A percentile compares a stretch with the other conserved stretches of the same genome.
Evolutionary conservation across 352 stramenopile species (phyloP).

Genomic region (Phytophthora sansomeana): DNA sequence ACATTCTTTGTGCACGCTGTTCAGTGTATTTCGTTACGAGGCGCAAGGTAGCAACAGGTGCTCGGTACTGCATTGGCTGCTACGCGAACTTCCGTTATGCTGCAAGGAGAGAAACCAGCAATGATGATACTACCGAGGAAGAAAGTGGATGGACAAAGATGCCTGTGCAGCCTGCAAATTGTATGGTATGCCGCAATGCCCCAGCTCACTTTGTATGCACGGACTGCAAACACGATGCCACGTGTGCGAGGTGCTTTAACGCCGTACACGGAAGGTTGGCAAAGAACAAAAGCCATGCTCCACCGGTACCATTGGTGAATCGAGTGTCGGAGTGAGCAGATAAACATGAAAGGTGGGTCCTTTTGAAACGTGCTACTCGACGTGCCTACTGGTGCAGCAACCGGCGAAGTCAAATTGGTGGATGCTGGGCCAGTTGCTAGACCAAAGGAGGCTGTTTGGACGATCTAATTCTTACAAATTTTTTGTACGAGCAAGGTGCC

Average conservation of each 20-base stretch:
- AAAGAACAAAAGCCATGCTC: slow-evolving; percentile 24
- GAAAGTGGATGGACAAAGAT: slow-evolving; percentile 63
- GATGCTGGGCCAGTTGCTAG: too few species aligned
- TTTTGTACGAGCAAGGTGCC: too few species aligned
- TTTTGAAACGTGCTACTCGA: too few species aligned
- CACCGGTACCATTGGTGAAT: slow-evolving; percentile 15
- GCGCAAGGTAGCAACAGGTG: slow-evolving; percentile 50
- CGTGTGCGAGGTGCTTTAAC: slow-evolving; percentile 57
- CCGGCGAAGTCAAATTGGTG: too few species aligned
- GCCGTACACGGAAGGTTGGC: slow-evolving; percentile 48
- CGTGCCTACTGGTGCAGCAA: too few species aligned
- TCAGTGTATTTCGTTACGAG: slow-evolving; percentile 64
- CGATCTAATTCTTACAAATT: too few species aligned
- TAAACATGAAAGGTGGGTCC: background rate
- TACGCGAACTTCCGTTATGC: slow-evolving; percentile 45
- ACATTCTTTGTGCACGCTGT: slow-evolving; percentile 63
- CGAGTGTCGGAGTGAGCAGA: background rate
- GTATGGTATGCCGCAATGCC: slow-evolving; percentile 65
- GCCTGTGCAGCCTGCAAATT: slow-evolving; percentile 59
- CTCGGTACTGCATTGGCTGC: slow-evolving; percentile 69
- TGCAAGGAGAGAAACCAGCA: slow-evolving; percentile 14
- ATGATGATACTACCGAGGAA: slow-evolving; percentile 13
- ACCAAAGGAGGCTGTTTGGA: too few species aligned
- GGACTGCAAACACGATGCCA: slow-evolving; percentile 60
- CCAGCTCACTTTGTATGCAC: slow-evolving; percentile 56